These are phyloP conservation scores for Rhodotorula sp. DNA, from an alignment of 1,284 basidiomycete genomes.

Conservation along the genomic window DNA sequence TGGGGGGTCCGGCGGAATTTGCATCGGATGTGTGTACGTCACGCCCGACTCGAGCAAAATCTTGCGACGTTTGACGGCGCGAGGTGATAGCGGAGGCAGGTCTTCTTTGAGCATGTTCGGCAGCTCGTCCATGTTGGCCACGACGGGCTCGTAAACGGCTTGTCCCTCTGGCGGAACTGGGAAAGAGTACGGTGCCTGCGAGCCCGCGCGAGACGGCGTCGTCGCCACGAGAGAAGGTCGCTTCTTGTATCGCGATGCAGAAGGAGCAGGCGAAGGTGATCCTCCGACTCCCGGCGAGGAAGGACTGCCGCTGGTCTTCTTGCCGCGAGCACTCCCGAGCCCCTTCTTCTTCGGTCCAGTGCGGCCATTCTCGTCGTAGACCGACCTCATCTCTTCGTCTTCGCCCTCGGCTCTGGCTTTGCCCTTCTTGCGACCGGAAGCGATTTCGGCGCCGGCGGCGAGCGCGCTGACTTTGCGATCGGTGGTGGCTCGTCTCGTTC, in stretches of 20 bases:
- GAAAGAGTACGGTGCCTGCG: constrained; percentile 23
- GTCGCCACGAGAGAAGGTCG: constrained; percentile 9
- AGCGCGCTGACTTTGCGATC: constrained; percentile 56
- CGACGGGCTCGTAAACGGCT: constrained; percentile 41
- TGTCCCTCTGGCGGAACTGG: not conserved
- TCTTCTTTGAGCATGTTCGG: constrained; percentile 46
- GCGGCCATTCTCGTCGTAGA: constrained; percentile 1
- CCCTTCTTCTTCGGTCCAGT: constrained; percentile 2
- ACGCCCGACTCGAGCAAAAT: constrained; percentile 61
- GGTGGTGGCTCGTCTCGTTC: constrained; percentile 63
- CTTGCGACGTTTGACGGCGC: constrained; percentile 51
- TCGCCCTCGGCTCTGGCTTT: constrained; percentile 36
- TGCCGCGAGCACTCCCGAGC: constrained; percentile 3
- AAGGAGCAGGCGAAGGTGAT: constrained; percentile 1
- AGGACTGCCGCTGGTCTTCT: constrained; percentile 16
- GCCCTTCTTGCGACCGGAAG: constrained; percentile 4
- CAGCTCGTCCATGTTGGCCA: constrained; percentile 34
- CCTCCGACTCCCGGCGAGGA: constrained; percentile 1
- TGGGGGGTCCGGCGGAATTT: constrained; percentile 59
- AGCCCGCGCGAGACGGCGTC: constrained; percentile 7
- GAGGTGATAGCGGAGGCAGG: constrained; percentile 46
- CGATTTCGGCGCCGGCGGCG: constrained; percentile 3
- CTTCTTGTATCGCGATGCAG: constrained; percentile 18
- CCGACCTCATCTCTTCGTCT: constrained; percentile 3
- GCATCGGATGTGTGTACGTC: constrained; percentile 62